These are phyloP conservation scores for Phytopythium ostracodes DNA, from an alignment of 352 stramenopile genomes.

Conservation along the genomic window DNA sequence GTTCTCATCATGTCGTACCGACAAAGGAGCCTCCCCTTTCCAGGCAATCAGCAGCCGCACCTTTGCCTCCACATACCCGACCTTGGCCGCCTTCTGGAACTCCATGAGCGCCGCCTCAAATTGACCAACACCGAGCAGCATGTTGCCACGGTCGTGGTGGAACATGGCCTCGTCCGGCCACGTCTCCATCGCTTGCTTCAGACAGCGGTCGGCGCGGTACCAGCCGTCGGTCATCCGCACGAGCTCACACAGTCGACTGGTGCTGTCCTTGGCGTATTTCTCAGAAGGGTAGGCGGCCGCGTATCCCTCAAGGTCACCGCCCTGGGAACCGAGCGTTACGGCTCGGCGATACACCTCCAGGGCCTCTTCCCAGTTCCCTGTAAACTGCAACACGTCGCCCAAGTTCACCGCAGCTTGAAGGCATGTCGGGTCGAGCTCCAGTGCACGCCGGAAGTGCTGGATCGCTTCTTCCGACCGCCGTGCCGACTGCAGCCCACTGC, in stretches of 20 bases:
- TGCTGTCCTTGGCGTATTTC: constrained; percentile 28
- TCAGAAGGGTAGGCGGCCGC: neutral
- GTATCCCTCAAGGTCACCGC: neutral
- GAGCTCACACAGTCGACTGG: constrained; percentile 48
- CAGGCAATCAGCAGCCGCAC: constrained; percentile 28
- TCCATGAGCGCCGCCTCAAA: constrained; percentile 57
- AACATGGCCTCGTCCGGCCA: constrained; percentile 57
- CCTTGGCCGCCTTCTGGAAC: constrained; percentile 37
- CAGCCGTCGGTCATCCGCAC: constrained; percentile 41
- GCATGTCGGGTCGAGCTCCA: constrained; percentile 46
- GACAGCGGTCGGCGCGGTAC: constrained; percentile 45
- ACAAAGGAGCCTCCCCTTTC: neutral
- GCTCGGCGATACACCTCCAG: constrained; percentile 51
- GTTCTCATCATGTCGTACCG: neutral
- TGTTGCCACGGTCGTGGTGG: constrained; percentile 53
- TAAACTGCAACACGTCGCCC: constrained; percentile 35
- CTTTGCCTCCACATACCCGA: constrained; percentile 43
- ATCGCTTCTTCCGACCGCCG: constrained; percentile 39
- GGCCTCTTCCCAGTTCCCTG: constrained; percentile 53
- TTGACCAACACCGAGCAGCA: constrained; percentile 43
- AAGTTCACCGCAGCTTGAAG: constrained; percentile 46
- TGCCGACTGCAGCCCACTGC: constrained; percentile 40
- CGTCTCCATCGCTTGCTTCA: constrained; percentile 36
- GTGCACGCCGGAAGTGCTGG: constrained; percentile 35
- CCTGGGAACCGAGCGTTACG: constrained; percentile 12